Evolutionary conservation across 2,329 filamentous ascomycete species (phyloP).

Genomic region (Aureobasidium sp.): DNA sequence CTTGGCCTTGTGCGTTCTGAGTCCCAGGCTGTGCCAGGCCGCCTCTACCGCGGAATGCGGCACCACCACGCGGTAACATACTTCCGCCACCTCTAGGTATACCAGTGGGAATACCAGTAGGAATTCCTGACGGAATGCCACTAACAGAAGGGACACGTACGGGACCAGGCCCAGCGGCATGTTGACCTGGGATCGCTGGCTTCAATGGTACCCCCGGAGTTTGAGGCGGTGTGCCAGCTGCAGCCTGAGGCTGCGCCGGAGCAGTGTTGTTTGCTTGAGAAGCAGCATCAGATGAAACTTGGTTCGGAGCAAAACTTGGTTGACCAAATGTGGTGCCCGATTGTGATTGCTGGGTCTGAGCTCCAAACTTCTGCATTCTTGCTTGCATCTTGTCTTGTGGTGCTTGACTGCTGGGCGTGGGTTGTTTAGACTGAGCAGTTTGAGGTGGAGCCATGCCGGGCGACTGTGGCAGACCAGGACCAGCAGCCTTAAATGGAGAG

Average conservation of each 20-base stretch:
- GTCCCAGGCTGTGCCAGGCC: conserved; percentile 12
- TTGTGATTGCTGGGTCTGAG: background rate
- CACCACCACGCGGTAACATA: conserved; percentile 22
- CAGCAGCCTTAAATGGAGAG: conserved; percentile 20
- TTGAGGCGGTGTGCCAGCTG: background rate
- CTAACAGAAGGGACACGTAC: conserved; percentile 16
- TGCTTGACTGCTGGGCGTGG: conserved; percentile 3
- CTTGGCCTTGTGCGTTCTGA: conserved; percentile 4
- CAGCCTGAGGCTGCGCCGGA: background rate
- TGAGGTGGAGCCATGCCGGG: conserved; percentile 1
- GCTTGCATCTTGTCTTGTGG: conserved; percentile 21
- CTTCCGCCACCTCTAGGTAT: conserved; percentile 21
- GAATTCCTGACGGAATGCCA: conserved; percentile 15
- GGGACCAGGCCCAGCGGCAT: conserved; percentile 20
- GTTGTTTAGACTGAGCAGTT: background rate
- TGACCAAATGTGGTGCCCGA: conserved; percentile 19
- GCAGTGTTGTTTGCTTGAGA: conserved; percentile 9
- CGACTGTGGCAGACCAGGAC: conserved; percentile 8
- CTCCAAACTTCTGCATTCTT: conserved; percentile 24
- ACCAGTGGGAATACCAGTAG: conserved; percentile 16
- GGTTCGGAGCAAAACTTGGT: conserved; percentile 16
- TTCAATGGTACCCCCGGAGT: conserved; percentile 7
- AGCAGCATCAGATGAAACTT: conserved; percentile 17
- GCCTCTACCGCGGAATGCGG: conserved; percentile 20
- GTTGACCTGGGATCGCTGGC: conserved; percentile 10